Conservation (phyloP, 2,329 filamentous ascomycete species). For the Colletotrichum sp. region DNA sequence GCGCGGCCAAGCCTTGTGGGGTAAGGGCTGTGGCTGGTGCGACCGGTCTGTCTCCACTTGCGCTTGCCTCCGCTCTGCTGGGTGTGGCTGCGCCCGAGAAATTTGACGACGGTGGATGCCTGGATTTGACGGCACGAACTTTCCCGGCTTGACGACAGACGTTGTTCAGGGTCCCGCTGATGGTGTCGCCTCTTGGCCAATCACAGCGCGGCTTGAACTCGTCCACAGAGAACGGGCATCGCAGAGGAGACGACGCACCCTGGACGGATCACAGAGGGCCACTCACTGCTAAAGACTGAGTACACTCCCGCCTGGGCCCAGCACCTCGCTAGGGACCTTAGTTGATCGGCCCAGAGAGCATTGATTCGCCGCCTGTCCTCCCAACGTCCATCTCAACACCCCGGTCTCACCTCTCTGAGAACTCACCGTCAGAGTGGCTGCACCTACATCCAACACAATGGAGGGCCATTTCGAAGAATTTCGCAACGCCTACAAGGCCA, state of each 20-base stretch:
- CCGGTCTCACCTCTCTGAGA: not conserved
- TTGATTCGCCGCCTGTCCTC: not conserved
- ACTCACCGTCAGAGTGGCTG: not conserved
- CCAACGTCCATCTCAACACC: not conserved
- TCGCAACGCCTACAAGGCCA: conserved; percentile 66
- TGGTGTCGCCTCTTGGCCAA: not conserved
- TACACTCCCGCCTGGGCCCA: not conserved
- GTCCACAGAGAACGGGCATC: not conserved
- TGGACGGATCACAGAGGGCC: not conserved
- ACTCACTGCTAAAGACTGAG: not conserved
- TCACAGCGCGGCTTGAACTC: not conserved
- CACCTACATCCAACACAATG: conserved; percentile 55
- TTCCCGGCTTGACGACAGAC: not conserved
- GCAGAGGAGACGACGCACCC: not conserved
- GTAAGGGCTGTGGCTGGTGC: not conserved
- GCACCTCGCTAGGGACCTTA: not conserved
- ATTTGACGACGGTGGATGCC: not conserved
- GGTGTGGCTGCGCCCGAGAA: not conserved
- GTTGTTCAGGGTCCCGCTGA: not conserved
- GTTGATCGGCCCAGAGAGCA: not conserved
- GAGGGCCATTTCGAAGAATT: conserved; percentile 78
- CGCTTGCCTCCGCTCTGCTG: not conserved
- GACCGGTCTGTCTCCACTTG: not conserved
- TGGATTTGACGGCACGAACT: not conserved
- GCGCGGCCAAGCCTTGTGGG: not conserved